These are phyloP conservation scores for Candida germanica DNA, from an alignment of 805 yeast species.

Conservation along the genomic window DNA sequence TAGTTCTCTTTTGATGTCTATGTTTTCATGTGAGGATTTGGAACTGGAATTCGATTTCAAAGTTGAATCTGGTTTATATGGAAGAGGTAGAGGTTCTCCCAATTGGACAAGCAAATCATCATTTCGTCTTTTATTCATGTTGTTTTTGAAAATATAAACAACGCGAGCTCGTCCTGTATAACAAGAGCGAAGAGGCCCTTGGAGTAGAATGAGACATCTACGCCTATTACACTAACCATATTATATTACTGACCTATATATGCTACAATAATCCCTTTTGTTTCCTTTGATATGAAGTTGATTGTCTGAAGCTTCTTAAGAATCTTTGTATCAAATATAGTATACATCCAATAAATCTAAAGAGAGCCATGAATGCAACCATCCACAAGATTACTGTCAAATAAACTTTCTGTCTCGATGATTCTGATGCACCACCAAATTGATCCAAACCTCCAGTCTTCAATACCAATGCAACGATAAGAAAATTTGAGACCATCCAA, in stretches of 20 bases:
- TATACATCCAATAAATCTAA: slow-evolving; percentile 54
- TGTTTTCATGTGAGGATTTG: background rate
- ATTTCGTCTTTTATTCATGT: slow-evolving; percentile 6
- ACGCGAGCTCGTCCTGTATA: slow-evolving; percentile 1
- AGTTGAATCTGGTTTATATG: slow-evolving; percentile 9
- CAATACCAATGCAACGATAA: slow-evolving; percentile 40
- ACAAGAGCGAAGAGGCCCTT: too few relatives aligned
- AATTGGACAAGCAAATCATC: slow-evolving; percentile 12
- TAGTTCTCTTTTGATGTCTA: background rate
- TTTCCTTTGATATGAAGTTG: slow-evolving; percentile 11
- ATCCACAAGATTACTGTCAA: slow-evolving; percentile 57
- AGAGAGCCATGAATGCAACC: slow-evolving; percentile 58
- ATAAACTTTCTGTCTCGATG: slow-evolving; percentile 38
- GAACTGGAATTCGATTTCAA: background rate
- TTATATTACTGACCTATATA: background rate
- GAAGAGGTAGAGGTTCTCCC: slow-evolving; percentile 16
- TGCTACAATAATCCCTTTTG: slow-evolving; percentile 13
- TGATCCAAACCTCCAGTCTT: slow-evolving; percentile 45
- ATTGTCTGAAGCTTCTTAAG: slow-evolving; percentile 21
- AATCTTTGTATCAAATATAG: slow-evolving; percentile 43
- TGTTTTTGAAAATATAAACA: slow-evolving; percentile 8
- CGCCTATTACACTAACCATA: too few relatives aligned
- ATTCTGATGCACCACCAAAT: slow-evolving; percentile 29
- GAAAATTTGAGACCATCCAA: slow-evolving; percentile 45
- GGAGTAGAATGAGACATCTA: too few relatives aligned